A percentile compares a stretch with the other conserved stretches of the same genome.
These are phyloP conservation scores for Zelopaecilomyces penicillatus DNA, from an alignment of 2,329 filamentous ascomycete species.

Conservation along the genomic window DNA sequence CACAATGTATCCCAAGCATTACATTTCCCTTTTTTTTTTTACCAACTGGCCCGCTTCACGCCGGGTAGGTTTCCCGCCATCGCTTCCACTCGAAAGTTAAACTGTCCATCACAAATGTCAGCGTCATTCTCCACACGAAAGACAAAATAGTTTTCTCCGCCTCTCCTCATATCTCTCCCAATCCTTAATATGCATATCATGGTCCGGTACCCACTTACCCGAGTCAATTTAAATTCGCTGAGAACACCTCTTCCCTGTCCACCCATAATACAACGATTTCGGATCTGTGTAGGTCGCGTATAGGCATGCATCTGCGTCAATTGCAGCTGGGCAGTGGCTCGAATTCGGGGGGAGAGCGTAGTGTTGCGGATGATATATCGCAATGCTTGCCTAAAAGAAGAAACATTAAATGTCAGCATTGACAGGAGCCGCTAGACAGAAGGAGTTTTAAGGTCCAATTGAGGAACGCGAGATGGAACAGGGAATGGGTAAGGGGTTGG, in stretches of 20 bases:
- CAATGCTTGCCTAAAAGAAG: conserved; percentile 67
- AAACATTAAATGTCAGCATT: conserved; percentile 2
- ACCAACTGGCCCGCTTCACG: conserved; percentile 96
- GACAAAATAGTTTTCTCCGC: neutral
- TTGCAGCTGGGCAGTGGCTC: conserved; percentile 88
- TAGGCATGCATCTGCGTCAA: conserved; percentile 94
- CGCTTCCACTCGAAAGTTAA: conserved; percentile 85
- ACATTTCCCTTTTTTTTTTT: conserved; percentile 22
- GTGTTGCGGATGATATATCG: conserved; percentile 93
- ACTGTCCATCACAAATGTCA: conserved; percentile 47
- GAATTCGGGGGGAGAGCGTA: conserved; percentile 68
- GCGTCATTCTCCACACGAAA: neutral
- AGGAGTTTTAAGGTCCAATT: no score
- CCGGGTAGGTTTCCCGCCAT: conserved; percentile 78
- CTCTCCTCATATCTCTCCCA: neutral
- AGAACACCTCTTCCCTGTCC: conserved; percentile 89
- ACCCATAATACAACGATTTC: conserved; percentile 85
- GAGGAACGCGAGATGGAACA: no score
- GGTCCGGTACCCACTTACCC: conserved; percentile 51
- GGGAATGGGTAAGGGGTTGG: no score
- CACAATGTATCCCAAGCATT: no score
- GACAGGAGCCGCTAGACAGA: neutral
- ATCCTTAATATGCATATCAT: neutral
- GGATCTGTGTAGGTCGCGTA: conserved; percentile 86
- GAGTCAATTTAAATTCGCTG: conserved; percentile 81